Evolutionary conservation across 2,329 filamentous ascomycete species (phyloP), one percentile per base, ranked within the genome.

Genomic region (Colletotrichum noveboracense): DNA sequence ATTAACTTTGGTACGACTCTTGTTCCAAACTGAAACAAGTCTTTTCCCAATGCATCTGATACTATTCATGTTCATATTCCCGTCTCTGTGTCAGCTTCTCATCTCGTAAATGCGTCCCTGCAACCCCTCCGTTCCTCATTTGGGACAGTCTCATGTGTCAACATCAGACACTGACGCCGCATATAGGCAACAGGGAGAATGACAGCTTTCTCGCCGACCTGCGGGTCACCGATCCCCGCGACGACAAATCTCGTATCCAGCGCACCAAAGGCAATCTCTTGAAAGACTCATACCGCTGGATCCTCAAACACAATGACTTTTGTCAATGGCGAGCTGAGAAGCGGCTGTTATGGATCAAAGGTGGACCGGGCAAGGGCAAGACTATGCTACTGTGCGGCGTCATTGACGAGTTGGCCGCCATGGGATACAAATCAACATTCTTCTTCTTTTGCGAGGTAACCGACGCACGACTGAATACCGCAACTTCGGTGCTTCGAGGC

Each of bases 361-460:
- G 84, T 0, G 81, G 83, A 36, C 81, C 85, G 0, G 86, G 86
- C 3, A 87, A 85, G 38, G 86, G 86, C 3, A 88, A 88, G 77
- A 88, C 85, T 0, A 87, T 88, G 84, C 76, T 87, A 0, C 67
- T 87, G 0, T 84, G 82, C 13, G 84, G 84, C 3, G 83, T 87
- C 28, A 82, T 87, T 66, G 69, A 85, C 71, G 79, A 86, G 32
- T 74, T 85, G 0, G 0, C 0, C 0, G 34, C 7, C 14, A 60
- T 71, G 26, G 5, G 38, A 7, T 13, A 76, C 21, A 52, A 67
- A 12, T 5, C 56, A 13, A 72, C 30, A 2, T 24, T 36, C 5
- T 86, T 79, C 74, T 87, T 87, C 79, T 86, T 89, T 79, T 89
- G 85, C 77, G 83, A 90, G 77, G 80, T 80, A 8, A 83, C 83